These are phyloP conservation scores for Danielia reshetovae DNA, from an alignment of 805 yeast species.

Conservation along the genomic window DNA sequence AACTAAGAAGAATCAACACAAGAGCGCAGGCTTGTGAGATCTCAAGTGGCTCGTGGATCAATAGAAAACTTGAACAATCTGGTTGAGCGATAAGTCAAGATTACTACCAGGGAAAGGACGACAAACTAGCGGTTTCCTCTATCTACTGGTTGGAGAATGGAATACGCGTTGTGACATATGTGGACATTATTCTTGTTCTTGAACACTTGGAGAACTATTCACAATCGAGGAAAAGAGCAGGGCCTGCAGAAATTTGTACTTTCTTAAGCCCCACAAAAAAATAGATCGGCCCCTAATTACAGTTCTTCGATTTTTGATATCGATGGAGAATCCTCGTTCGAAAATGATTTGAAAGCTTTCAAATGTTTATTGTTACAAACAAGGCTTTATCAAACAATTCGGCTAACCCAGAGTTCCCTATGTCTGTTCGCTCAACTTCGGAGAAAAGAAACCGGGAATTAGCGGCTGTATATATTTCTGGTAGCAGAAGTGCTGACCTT, in stretches of 20 bases:
- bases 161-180: slow-evolving; percentile 56
- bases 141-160: slow-evolving; percentile 51
- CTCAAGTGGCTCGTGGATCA: slow-evolving; percentile 33
- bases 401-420: too few relatives aligned
- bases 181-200: slow-evolving; percentile 54
- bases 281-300: too few relatives aligned
- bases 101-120: slow-evolving; percentile 22
- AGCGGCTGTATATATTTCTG: too few relatives aligned
- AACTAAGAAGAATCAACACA: slow-evolving; percentile 36
- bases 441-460: too few relatives aligned
- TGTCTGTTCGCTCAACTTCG: too few relatives aligned
- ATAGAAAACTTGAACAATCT: background rate
- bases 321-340: slow-evolving; percentile 58
- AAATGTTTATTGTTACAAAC: slow-evolving; percentile 46
- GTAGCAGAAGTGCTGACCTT: too few relatives aligned
- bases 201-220: slow-evolving; percentile 51
- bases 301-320: too few relatives aligned
- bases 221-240: slow-evolving; percentile 68
- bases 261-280: slow-evolving; percentile 57
- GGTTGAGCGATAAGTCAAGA: background rate
- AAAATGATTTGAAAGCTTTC: slow-evolving; percentile 66
- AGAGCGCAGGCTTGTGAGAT: slow-evolving; percentile 47
- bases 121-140: slow-evolving; percentile 54
- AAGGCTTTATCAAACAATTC: slow-evolving; percentile 59
- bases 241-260: slow-evolving; percentile 62